Evolutionary conservation across 768 basidiomycete species (phyloP).

Genomic region (Lyophyllum semitale): DNA sequence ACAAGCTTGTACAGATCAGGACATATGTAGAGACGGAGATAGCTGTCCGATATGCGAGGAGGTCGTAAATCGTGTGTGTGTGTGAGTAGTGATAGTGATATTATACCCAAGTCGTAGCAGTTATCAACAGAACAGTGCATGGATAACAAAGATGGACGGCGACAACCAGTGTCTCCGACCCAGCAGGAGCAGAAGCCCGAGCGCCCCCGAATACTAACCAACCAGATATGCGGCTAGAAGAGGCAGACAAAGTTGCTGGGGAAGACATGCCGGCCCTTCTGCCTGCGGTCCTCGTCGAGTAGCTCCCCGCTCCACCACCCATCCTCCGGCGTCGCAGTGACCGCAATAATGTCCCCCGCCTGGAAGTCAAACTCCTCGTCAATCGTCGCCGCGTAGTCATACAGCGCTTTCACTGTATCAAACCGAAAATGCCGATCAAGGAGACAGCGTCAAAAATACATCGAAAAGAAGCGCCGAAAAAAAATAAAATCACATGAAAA

Average conservation of each 20-base stretch:
- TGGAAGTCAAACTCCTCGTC: conserved; percentile 98
- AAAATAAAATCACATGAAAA: not conserved
- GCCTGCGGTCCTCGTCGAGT: conserved; percentile 72
- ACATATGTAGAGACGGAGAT: not conserved
- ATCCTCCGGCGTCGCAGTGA: conserved; percentile 91
- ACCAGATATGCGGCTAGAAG: no score
- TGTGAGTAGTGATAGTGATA: no score
- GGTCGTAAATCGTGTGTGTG: not conserved
- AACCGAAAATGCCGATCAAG: no score
- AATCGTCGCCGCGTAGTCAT: conserved; percentile 82
- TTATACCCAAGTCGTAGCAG: no score
- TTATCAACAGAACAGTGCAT: no score
- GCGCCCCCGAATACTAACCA: no score
- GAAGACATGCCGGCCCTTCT: conserved; percentile 76
- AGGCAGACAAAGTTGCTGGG: conserved; percentile 88
- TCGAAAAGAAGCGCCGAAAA: not conserved
- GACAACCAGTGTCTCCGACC: no score
- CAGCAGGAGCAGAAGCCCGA: no score
- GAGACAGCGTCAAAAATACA: not conserved
- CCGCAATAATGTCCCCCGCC: conserved; percentile 92
- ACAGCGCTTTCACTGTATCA: conserved; percentile 91
- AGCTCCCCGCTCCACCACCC: conserved; percentile 97
- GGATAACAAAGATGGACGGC: no score
- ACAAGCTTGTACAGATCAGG: not conserved
- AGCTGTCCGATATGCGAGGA: not conserved